Base-by-base conservation (phyloP, 2,329 filamentous ascomycete genomes). In the Ophiocordyceps camponoti-leonardi region DNA sequence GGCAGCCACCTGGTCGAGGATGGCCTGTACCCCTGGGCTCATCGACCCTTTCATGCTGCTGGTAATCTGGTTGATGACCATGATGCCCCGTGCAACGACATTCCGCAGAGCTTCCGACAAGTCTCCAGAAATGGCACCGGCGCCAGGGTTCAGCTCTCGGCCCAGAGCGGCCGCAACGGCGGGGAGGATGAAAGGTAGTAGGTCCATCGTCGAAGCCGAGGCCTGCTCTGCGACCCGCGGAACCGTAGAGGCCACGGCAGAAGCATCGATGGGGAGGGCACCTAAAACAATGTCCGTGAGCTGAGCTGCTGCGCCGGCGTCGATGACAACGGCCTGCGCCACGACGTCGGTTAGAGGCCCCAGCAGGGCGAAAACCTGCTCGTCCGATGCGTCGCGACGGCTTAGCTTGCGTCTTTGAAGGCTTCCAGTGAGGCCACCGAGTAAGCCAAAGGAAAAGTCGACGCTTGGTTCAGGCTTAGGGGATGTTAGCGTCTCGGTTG, bases 151-250 rank as follows among this genome's bases (percentile, higher is more conserved):
- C 14, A 49, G 22, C 4, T 42, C 35, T 37, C 46, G 46, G 2
- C 52, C 52, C 7, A 55, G 35, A 19, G 47, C 50, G 7, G 44
- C 43, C 8, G 53, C 49, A 30, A 56, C 42, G 14, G 54, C 54
- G 23, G 53, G 53, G 41, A 57, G 47, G 13, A 57, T 44, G 2
- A 55, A 33, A 6, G 55, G 53, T 3, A 57, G 46, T 6, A 51
- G 28, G 2, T 49, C 45, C 10, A 48, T 28, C 8, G 46, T 18
- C 1, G 46, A 44, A 2, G 48, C 40, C 14, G 54, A 53, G 3
- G 22, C 35, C 22, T 54, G 44, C 13, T 28, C 37, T 18, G 52
- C 50, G 13, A 53, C 43, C n/a, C 47, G 42, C 12, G 50, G 46
- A 35, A 56, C 37, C 18, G 46, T 41, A 1, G 51, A 49, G 26